A percentile compares a stretch with the other conserved stretches of the same genome.
Evolutionary conservation across 805 yeast genomes (phyloP).

Genomic region (Tetrapisispora namnaoensis): DNA sequence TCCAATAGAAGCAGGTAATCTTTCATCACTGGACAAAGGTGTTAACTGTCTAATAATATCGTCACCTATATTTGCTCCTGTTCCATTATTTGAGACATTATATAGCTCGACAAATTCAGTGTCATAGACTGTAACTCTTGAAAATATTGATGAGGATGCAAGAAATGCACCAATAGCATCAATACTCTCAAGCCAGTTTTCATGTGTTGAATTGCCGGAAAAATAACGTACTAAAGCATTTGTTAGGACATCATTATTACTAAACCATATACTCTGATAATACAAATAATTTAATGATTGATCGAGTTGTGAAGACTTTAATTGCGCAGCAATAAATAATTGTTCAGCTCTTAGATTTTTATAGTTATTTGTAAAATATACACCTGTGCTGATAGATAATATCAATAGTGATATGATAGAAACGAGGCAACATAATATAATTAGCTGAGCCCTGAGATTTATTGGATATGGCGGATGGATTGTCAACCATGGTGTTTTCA

Average conservation of each 20-base stretch:
- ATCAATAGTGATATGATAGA: conserved; percentile 62
- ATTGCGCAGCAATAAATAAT: conserved; percentile 65
- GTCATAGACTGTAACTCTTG: conserved; percentile 61
- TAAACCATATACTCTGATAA: conserved; percentile 59
- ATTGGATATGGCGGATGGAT: conserved; percentile 36
- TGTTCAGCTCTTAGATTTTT: conserved; percentile 58
- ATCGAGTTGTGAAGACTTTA: conserved; percentile 68
- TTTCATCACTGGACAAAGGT: conserved; percentile 41
- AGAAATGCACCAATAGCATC: conserved; percentile 51
- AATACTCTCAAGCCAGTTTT: conserved; percentile 38
- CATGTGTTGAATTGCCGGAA: conserved; percentile 59
- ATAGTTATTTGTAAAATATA: conserved; percentile 58
- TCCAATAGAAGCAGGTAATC: conserved; percentile 37
- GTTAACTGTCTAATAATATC: conserved; percentile 32
- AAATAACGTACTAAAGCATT: conserved; percentile 49
- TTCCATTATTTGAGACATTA: conserved; percentile 33
- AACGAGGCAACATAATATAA: conserved; percentile 57
- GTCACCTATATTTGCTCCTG: conserved; percentile 28
- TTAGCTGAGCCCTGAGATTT: conserved; percentile 68
- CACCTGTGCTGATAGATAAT: conserved; percentile 65
- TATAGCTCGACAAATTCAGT: conserved; percentile 41
- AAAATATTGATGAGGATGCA: conserved; percentile 51
- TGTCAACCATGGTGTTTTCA: background rate
- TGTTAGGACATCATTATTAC: conserved; percentile 52
- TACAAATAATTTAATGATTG: conserved; percentile 56